phyloP scores from a whole-genome alignment of 2,329 filamentous ascomycete genomes.

The Botryosphaeria agaves region DNA sequence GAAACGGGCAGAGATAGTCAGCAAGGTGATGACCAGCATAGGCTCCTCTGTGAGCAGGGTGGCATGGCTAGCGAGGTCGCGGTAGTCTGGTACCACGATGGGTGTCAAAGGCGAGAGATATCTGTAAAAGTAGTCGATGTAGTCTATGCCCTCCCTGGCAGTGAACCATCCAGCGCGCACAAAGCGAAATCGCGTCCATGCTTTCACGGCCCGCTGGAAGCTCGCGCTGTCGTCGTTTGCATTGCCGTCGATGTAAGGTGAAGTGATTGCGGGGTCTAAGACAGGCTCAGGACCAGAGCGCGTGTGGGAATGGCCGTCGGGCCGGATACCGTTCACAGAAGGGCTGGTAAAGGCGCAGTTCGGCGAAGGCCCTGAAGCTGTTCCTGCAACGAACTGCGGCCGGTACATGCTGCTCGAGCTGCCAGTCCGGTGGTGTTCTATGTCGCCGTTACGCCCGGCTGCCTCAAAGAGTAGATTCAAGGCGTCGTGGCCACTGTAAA shows the following conservation, averaged over 20 bases:
- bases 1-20: slow-evolving; percentile 84
- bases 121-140: slow-evolving; percentile 91
- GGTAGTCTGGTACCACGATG: slow-evolving; percentile 82
- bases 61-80: slow-evolving; percentile 60
- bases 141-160: slow-evolving; percentile 78
- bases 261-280: slow-evolving; percentile 15
- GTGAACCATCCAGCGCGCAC: slow-evolving; percentile 97
- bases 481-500: slow-evolving; percentile 86
- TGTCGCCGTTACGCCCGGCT: slow-evolving; percentile 33
- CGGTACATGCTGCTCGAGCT: slow-evolving; percentile 24
- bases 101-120: slow-evolving; percentile 84
- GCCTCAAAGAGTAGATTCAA: slow-evolving; percentile 84
- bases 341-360: slow-evolving; percentile 17
- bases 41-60: slow-evolving; percentile 79
- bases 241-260: not conserved
- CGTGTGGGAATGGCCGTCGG: slow-evolving; percentile 8
- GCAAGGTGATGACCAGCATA: slow-evolving; percentile 75
- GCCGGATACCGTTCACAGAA: slow-evolving; percentile 8
- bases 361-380: slow-evolving; percentile 18
- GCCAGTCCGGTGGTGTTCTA: slow-evolving; percentile 29
- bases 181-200: slow-evolving; percentile 87
- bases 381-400: slow-evolving; percentile 4
- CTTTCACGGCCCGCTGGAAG: slow-evolving; percentile 50
- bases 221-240: slow-evolving; percentile 12
- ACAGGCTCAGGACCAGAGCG: slow-evolving; percentile 11